Percentiles rank a stretch among this genome's conserved stretches.
Conservation (phyloP, 371 early-diverging fungal species). For the Lichtheimia corymbifera region DNA sequence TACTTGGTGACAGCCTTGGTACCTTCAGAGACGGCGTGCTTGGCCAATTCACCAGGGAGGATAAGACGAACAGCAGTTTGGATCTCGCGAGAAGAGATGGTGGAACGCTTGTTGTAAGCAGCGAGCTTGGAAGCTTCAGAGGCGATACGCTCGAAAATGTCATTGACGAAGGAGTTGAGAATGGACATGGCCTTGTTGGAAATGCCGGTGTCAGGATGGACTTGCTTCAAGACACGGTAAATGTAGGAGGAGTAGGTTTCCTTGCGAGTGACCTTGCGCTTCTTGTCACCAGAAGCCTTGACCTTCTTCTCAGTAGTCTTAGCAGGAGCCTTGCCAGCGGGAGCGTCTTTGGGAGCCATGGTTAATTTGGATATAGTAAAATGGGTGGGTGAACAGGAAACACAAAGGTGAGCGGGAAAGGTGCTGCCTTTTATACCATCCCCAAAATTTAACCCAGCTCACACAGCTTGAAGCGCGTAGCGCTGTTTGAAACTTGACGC, state of each 20-base stretch:
- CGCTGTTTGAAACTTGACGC: not conserved
- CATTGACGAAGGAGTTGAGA: slow-evolving; percentile 97
- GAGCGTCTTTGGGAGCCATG: slow-evolving; percentile 58
- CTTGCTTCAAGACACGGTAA: slow-evolving; percentile 92
- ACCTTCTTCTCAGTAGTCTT: slow-evolving; percentile 59
- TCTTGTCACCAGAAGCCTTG: slow-evolving; percentile 61
- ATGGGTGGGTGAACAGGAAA: slow-evolving; percentile 3
- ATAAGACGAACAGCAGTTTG: slow-evolving; percentile 94
- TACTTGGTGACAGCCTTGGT: slow-evolving; percentile 97
- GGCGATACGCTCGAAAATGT: slow-evolving; percentile 94
- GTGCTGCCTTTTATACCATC: slow-evolving; percentile 11
- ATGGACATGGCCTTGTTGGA: slow-evolving; percentile 99
- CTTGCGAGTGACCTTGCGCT: slow-evolving; percentile 60
- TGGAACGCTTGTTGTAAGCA: slow-evolving; percentile 91
- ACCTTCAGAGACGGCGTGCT: slow-evolving; percentile 97
- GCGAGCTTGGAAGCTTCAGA: slow-evolving; percentile 88
- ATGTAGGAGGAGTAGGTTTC: slow-evolving; percentile 92
- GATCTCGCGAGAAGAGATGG: slow-evolving; percentile 95
- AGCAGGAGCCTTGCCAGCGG: slow-evolving; percentile 76
- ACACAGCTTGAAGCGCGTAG: not conserved
- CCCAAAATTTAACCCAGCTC: not conserved
- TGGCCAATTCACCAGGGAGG: slow-evolving; percentile 94
- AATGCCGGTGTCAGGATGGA: slow-evolving; percentile 95
- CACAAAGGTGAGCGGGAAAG: not conserved
- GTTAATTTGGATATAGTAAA: slow-evolving; percentile 16